phyloP scores from a whole-genome alignment of 2,329 filamentous ascomycete genomes.

The Coniochaeta ligniaria region DNA sequence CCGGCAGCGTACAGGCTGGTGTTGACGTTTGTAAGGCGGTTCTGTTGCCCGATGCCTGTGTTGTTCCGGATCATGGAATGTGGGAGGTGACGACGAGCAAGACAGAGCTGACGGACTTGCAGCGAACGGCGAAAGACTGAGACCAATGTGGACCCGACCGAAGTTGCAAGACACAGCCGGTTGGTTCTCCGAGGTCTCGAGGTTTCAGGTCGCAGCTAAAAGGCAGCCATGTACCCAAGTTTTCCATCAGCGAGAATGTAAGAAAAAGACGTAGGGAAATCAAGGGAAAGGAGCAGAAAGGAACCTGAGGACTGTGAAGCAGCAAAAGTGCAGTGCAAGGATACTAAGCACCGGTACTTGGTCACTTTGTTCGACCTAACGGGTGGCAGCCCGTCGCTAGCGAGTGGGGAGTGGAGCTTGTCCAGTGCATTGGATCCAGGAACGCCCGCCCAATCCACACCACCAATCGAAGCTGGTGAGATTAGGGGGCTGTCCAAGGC shows the following conservation, averaged over 20 bases:
- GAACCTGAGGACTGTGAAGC: background rate
- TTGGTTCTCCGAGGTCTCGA: background rate
- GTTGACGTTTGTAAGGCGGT: background rate
- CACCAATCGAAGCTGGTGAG: background rate
- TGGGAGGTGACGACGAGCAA: background rate
- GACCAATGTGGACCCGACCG: background rate
- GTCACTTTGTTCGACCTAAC: background rate
- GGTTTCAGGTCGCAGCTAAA: background rate
- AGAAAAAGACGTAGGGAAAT: background rate
- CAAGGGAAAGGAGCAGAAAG: background rate
- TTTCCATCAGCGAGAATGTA: background rate
- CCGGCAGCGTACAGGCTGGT: background rate
- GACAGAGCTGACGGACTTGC: background rate
- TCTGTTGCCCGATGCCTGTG: background rate
- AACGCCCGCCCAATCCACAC: background rate
- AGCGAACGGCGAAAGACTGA: background rate
- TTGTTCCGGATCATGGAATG: background rate
- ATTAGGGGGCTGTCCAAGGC: background rate
- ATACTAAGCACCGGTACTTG: background rate
- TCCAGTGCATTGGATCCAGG: background rate
- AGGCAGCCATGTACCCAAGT: background rate
- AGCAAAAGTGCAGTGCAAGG: background rate
- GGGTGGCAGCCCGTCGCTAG: background rate
- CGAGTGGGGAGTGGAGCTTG: background rate
- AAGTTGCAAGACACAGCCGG: background rate